Conservation (phyloP, 1,284 basidiomycete genomes). For the Cryptococcus hybrid region DNA sequence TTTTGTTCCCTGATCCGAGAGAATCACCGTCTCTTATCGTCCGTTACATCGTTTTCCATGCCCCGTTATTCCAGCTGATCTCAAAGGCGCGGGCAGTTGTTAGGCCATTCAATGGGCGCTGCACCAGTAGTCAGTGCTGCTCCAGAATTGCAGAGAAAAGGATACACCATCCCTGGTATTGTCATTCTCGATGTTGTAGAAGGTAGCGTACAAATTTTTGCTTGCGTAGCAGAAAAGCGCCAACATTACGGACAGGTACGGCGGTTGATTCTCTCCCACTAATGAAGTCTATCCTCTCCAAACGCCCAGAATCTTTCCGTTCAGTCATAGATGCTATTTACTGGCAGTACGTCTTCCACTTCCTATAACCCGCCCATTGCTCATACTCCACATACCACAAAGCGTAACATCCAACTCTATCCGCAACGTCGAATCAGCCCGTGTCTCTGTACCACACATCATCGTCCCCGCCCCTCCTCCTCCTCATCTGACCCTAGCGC, state of each 20-base stretch:
- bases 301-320: slow-evolving; percentile 78
- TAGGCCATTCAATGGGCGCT: slow-evolving; percentile 90
- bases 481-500: slow-evolving; percentile 17
- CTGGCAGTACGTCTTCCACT: slow-evolving; percentile 77
- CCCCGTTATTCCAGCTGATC: not conserved
- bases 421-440: slow-evolving; percentile 72
- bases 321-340: slow-evolving; percentile 80
- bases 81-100: slow-evolving; percentile 56
- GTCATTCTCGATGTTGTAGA: slow-evolving; percentile 95
- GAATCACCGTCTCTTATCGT: slow-evolving; percentile 72
- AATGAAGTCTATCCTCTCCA: slow-evolving; percentile 85
- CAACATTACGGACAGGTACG: slow-evolving; percentile 60
- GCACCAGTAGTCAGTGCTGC: slow-evolving; percentile 75
- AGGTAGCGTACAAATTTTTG: slow-evolving; percentile 54
- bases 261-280: slow-evolving; percentile 86
- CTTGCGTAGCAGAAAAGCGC: not conserved
- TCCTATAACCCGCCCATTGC: not conserved
- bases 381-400: not conserved
- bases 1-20: slow-evolving; percentile 65
- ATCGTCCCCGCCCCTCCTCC: slow-evolving; percentile 55
- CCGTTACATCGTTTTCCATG: slow-evolving; percentile 28
- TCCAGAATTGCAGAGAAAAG: slow-evolving; percentile 62
- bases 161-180: slow-evolving; percentile 75
- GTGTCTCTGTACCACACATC: slow-evolving; percentile 78
- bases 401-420: slow-evolving; percentile 75